These are phyloP conservation scores for Hypomontagnella submonticulosa DNA, from an alignment of 495 filamentous ascomycete species.

Conservation along the genomic window DNA sequence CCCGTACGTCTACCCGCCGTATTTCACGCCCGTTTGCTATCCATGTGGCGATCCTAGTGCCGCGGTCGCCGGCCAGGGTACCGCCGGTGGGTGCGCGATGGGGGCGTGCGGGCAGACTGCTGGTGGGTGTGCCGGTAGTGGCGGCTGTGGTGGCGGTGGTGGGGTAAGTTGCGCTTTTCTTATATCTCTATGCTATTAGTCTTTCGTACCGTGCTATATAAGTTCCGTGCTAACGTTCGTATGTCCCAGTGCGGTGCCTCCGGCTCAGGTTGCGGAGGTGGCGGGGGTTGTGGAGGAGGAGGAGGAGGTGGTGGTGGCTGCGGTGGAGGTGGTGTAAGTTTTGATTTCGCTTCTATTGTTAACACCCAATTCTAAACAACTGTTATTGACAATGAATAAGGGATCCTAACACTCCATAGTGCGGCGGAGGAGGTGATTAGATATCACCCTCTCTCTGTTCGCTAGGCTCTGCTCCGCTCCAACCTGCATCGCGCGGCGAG, in stretches of 20 bases:
- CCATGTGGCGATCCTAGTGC: constrained; percentile 63
- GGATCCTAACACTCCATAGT: no score
- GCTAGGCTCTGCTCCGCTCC: no score
- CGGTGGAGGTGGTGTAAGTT: constrained; percentile 43
- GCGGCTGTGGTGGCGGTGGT: constrained; percentile 57
- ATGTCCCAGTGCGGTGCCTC: constrained; percentile 44
- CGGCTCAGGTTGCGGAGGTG: constrained; percentile 46
- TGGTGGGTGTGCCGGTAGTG: constrained; percentile 56
- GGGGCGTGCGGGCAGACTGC: constrained; percentile 65
- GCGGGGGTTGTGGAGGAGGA: constrained; percentile 50
- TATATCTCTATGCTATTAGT: background rate
- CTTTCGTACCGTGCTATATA: background rate
- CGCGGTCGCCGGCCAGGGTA: constrained; percentile 62
- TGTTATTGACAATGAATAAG: no score
- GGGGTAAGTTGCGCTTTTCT: constrained; percentile 48
- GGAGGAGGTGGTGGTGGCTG: constrained; percentile 49
- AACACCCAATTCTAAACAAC: background rate
- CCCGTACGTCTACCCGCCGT: constrained; percentile 52
- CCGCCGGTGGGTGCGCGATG: constrained; percentile 55
- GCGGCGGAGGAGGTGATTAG: no score
- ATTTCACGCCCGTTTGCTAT: constrained; percentile 47
- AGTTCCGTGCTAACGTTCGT: constrained; percentile 37
- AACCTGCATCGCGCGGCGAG: no score
- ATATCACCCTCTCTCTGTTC: no score
- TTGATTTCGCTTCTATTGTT: background rate